Evolutionary conservation across 2,329 filamentous ascomycete species (phyloP).

Genomic region (Fusarium foetens): DNA sequence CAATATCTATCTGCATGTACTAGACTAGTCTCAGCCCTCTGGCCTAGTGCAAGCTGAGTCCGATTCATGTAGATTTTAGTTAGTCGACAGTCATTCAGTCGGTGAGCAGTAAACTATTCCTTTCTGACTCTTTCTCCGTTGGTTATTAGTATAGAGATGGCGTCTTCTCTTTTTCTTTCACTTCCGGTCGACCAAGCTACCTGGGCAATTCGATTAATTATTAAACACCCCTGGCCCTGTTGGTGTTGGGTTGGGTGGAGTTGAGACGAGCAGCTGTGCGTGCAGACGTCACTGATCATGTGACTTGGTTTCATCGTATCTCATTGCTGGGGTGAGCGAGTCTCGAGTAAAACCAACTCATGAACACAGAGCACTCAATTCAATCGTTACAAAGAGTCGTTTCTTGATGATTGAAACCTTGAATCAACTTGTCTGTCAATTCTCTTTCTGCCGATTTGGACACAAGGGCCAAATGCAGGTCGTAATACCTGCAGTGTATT

Average conservation of each 20-base stretch:
- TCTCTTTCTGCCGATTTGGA: neutral
- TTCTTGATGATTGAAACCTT: neutral
- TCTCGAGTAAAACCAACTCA: neutral
- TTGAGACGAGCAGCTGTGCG: constrained; percentile 29
- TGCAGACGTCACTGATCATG: constrained; percentile 42
- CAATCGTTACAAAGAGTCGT: too few species aligned
- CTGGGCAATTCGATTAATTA: neutral
- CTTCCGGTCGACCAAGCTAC: neutral
- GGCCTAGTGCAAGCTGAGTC: constrained; percentile 4
- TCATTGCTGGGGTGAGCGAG: constrained; percentile 1
- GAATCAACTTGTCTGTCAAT: neutral
- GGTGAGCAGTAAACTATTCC: constrained; percentile 3
- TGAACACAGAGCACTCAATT: neutral
- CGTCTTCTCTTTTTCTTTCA: constrained; percentile 1
- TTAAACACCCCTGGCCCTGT: constrained; percentile 12
- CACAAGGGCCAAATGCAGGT: neutral
- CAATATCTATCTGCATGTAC: neutral
- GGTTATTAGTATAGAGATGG: neutral
- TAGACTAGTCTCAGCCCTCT: constrained; percentile 11
- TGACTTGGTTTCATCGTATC: constrained; percentile 17
- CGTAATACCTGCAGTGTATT: neutral
- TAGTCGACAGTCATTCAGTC: neutral
- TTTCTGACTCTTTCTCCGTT: neutral
- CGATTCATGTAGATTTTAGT: neutral
- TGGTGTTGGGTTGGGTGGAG: constrained; percentile 31